Conservation (phyloP, 2,329 filamentous ascomycete species). For the Exserohilum turcica region DNA sequence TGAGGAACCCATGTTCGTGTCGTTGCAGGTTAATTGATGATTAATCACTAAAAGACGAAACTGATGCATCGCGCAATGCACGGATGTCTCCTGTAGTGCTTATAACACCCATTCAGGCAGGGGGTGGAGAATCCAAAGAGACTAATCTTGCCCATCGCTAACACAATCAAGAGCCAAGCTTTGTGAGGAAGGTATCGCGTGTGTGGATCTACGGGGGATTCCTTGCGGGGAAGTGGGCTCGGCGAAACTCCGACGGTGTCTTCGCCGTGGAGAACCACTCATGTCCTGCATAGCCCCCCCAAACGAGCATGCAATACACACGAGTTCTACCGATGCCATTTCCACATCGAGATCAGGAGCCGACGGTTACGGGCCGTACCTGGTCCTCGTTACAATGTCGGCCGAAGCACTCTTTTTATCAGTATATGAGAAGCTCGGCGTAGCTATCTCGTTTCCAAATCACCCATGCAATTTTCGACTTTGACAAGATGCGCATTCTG, state of each 20-base stretch:
- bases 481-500: conserved; percentile 50
- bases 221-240: conserved; percentile 12
- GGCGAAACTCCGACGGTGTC: conserved; percentile 9
- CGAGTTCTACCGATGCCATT: not conserved
- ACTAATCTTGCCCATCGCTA: not conserved
- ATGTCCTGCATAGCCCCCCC: not conserved
- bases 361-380: not conserved
- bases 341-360: not conserved
- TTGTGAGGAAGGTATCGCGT: conserved; percentile 1
- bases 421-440: conserved; percentile 7
- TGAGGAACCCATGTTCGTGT: too few species aligned
- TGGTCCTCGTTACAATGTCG: not conserved
- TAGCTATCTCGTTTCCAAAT: not conserved
- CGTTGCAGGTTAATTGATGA: not conserved
- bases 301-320: not conserved
- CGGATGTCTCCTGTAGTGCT: too few species aligned
- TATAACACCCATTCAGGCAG: not conserved
- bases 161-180: not conserved
- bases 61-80: not conserved
- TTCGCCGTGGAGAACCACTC: not conserved
- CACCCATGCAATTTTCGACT: not conserved
- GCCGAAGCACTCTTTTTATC: not conserved
- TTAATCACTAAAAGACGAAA: not conserved
- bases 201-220: conserved; percentile 6
- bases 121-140: not conserved